Conservation (phyloP, 805 yeast genomes). For the Starmerella khaoyaiensis region DNA sequence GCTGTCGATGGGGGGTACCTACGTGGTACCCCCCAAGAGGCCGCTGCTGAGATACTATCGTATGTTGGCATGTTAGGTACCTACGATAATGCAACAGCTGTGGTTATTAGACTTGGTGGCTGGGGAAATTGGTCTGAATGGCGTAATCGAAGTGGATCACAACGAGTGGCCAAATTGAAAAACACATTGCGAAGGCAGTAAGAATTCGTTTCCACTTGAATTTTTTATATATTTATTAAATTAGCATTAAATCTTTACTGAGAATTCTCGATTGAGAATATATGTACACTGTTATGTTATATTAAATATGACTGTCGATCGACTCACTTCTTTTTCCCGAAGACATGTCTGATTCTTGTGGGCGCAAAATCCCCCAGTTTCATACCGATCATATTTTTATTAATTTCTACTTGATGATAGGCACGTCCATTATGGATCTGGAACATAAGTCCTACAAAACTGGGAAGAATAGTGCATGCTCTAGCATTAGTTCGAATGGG, state of each 20-base stretch:
- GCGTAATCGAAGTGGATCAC: slow-evolving; percentile 66
- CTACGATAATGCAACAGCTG: slow-evolving; percentile 90
- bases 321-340: slow-evolving; percentile 35
- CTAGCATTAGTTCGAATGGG: slow-evolving; percentile 96
- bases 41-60: slow-evolving; percentile 73
- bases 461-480: slow-evolving; percentile 86
- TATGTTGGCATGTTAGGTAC: slow-evolving; percentile 81
- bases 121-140: slow-evolving; percentile 88
- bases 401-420: slow-evolving; percentile 72
- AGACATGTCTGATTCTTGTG: slow-evolving; percentile 77
- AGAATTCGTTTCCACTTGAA: too few species aligned
- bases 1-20: slow-evolving; percentile 41
- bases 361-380: slow-evolving; percentile 93
- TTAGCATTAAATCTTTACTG: too few species aligned
- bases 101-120: slow-evolving; percentile 64
- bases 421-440: slow-evolving; percentile 95
- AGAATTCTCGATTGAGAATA: too few species aligned
- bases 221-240: too few species aligned
- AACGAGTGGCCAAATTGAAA: slow-evolving; percentile 40
- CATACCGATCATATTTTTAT: slow-evolving; percentile 93
- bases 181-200: slow-evolving; percentile 9
- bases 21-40: slow-evolving; percentile 67
- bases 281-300: too few species aligned
- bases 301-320: too few species aligned
- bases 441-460: slow-evolving; percentile 85